Evolutionary conservation across 306 rosid genomes (phyloP), one percentile per base, ranked within the genome.

Genomic region (Prunus mume): DNA sequence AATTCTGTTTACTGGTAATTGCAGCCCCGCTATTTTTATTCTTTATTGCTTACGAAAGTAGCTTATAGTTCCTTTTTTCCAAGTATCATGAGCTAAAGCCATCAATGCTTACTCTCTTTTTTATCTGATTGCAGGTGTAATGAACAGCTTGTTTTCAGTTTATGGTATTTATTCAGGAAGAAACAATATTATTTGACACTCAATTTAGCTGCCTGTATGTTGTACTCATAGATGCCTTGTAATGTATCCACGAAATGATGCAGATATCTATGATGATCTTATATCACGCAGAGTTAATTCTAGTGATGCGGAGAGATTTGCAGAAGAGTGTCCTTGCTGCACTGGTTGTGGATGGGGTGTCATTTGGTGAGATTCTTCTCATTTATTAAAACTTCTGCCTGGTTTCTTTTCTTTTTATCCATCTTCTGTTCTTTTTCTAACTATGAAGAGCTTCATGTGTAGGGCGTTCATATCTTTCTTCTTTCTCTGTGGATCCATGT

Each of bases 301-400:
- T 1, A 90, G 94, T 56, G 94, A 90, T 73, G 94, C 94, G 0
- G 94, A 90, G 74, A 90, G 86, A 57, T 86, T 90, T 80, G 87
- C 94, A 0, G 90, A 87, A 79, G 91, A 84, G 43, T 90, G 94
- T 73, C 94, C 91, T 34, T 90, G 91, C 79, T 90, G 94, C 66
- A 84, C 79, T 65, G 94, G 94, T 74, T 81, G 82, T 68, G 94
- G 91, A 74, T 90, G 94, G 94, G 94, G 94, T 46, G 73, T 90
- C 72, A 87, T 90, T 68, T 90, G 94, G 94, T 87, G 55, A 80
- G 90, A 54, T 60, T 38, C 66, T 6, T 71, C 56, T 78, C 63
- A 63, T 65, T 61, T 24, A 13, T 41, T 63, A 76, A 50, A 60
- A 28, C 54, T 46, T 65, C 34, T 24, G 43, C 20, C 45, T 15